phyloP scores from a whole-genome alignment of 352 stramenopile genomes.

The Poterioochromonas sp. region DNA sequence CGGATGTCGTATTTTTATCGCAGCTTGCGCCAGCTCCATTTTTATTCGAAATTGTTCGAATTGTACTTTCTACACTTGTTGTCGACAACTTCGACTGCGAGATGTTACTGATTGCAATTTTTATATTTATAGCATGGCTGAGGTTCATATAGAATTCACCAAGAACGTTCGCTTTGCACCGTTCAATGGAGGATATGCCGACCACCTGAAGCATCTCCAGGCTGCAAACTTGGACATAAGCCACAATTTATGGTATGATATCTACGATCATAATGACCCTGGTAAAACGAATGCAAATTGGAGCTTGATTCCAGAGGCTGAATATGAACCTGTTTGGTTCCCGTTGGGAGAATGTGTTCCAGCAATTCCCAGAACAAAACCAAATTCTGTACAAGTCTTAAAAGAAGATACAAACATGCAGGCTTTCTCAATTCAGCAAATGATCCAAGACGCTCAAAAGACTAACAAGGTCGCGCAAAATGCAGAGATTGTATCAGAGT shows the following conservation, averaged over 20 bases:
- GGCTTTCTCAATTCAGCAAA: constrained; percentile 13
- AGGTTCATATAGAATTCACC: constrained; percentile 74
- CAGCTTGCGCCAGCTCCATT: constrained; percentile 56
- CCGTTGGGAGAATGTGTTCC: not conserved
- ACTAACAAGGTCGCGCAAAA: not conserved
- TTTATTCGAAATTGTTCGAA: constrained; percentile 72
- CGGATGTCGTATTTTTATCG: constrained; percentile 67
- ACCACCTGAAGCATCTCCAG: constrained; percentile 19
- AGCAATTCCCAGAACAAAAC: not conserved
- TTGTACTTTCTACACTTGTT: constrained; percentile 68
- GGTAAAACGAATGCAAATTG: constrained; percentile 25
- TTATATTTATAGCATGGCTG: constrained; percentile 67
- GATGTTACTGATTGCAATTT: constrained; percentile 62
- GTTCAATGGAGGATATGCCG: constrained; percentile 64
- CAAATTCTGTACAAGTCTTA: not conserved
- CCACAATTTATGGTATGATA: constrained; percentile 34
- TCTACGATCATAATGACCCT: constrained; percentile 35
- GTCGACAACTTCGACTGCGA: constrained; percentile 68
- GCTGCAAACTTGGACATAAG: constrained; percentile 4
- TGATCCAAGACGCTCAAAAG: constrained; percentile 3
- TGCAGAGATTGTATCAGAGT: too few species aligned
- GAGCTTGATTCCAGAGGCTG: not conserved
- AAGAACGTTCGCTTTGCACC: constrained; percentile 61
- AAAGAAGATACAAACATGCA: constrained; percentile 2
- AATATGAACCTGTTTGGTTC: constrained; percentile 31